Evolutionary conservation across 2,329 filamentous ascomycete species (phyloP).

Genomic region (Sporothrix pseudoabietina): DNA sequence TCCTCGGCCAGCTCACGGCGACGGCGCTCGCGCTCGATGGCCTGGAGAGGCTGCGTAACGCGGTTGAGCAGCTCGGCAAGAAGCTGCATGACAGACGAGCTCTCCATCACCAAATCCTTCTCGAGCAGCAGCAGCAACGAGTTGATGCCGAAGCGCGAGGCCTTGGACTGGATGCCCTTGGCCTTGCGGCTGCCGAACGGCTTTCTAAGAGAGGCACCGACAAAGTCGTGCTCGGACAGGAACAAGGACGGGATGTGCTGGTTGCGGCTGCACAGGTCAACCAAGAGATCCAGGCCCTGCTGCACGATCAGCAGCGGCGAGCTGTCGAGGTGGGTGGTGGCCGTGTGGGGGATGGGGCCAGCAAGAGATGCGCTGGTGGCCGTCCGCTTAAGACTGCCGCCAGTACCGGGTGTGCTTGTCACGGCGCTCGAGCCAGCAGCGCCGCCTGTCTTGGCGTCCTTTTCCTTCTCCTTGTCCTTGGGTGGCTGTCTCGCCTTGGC

Average conservation of each 20-base stretch:
- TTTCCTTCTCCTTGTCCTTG: slow-evolving; percentile 59
- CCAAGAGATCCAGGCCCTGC: slow-evolving; percentile 85
- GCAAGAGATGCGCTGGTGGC: slow-evolving; percentile 73
- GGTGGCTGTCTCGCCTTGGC: slow-evolving; percentile 78
- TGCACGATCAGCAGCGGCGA: slow-evolving; percentile 95
- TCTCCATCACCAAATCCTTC: slow-evolving; percentile 94
- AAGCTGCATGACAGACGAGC: slow-evolving; percentile 93
- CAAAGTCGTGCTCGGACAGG: slow-evolving; percentile 85
- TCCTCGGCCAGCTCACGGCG: slow-evolving; percentile 66
- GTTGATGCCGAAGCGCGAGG: slow-evolving; percentile 88
- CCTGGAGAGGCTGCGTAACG: slow-evolving; percentile 82
- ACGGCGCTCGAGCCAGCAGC: slow-evolving; percentile 39
- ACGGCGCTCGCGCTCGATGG: slow-evolving; percentile 78
- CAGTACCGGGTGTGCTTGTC: slow-evolving; percentile 74
- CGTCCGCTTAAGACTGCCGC: slow-evolving; percentile 38
- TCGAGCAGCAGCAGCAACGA: slow-evolving; percentile 85
- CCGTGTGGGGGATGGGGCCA: slow-evolving; percentile 42
- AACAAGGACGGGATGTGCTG: slow-evolving; percentile 88
- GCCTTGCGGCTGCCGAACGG: slow-evolving; percentile 77
- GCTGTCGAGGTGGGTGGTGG: slow-evolving; percentile 72
- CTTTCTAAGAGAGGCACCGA: slow-evolving; percentile 73
- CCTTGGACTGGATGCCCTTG: slow-evolving; percentile 82
- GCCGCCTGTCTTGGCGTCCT: slow-evolving; percentile 15
- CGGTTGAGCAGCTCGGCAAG: slow-evolving; percentile 83
- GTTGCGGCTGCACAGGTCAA: slow-evolving; percentile 81